These are phyloP conservation scores for Apiotrichum siamense DNA, from an alignment of 1,284 basidiomycete species.

Conservation along the genomic window DNA sequence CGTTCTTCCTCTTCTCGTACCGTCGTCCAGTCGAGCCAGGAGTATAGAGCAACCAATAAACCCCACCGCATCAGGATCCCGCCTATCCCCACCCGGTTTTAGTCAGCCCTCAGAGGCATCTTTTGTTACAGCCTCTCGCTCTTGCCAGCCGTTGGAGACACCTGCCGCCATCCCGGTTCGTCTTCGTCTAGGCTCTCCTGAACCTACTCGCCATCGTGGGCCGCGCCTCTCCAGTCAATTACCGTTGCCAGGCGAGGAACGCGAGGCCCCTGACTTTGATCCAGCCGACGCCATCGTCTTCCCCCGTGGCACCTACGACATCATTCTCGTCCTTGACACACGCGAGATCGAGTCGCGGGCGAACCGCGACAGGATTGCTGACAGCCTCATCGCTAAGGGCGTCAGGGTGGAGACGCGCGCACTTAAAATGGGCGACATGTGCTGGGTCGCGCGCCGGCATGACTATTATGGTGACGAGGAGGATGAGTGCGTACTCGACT, in stretches of 20 bases:
- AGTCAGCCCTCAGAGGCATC: no score
- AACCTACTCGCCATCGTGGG: slow-evolving; percentile 11
- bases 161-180: no score
- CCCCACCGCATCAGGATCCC: no score
- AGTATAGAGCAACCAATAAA: no score
- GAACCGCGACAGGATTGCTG: slow-evolving; percentile 42
- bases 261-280: slow-evolving; percentile 23
- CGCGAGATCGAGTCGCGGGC: slow-evolving; percentile 50
- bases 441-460: slow-evolving; percentile 52
- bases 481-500: slow-evolving; percentile 54
- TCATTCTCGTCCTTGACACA: slow-evolving; percentile 53
- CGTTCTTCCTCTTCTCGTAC: no score
- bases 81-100: no score
- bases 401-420: slow-evolving; percentile 50
- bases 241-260: slow-evolving; percentile 13
- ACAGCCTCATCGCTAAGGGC: slow-evolving; percentile 40
- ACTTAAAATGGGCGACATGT: slow-evolving; percentile 54
- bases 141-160: no score
- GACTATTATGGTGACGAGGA: slow-evolving; percentile 39
- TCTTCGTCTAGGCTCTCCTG: no score
- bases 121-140: no score
- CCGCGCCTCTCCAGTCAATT: slow-evolving; percentile 33
- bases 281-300: slow-evolving; percentile 45
- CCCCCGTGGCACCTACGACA: slow-evolving; percentile 50
- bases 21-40: no score